Percentiles rank a stretch among this genome's conserved stretches.
phyloP scores from a whole-genome alignment of 345 rosid species.

The Isatis tinctoria region DNA sequence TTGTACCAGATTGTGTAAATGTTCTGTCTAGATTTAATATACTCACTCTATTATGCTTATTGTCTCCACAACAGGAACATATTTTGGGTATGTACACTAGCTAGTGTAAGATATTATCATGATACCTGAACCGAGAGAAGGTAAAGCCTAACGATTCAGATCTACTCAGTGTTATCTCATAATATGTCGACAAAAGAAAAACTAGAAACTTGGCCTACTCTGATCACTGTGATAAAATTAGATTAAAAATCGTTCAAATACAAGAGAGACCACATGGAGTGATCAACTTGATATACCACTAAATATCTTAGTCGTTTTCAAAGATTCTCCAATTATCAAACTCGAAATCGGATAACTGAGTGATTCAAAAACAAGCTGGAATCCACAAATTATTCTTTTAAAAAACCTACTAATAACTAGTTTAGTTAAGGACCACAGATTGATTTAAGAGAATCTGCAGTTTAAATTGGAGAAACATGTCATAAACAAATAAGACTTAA shows the following conservation, averaged over 20 bases:
- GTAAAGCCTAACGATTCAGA: not conserved
- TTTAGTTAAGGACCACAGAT: slow-evolving; percentile 12
- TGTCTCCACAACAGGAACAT: not conserved
- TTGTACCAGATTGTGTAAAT: not conserved
- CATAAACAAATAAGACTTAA: slow-evolving; percentile 1
- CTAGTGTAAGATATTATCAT: slow-evolving; percentile 1
- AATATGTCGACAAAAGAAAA: not conserved
- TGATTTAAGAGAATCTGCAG: slow-evolving; percentile 8
- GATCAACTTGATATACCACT: slow-evolving; percentile 8
- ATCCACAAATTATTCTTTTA: not conserved
- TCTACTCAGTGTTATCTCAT: not conserved
- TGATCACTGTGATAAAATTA: not conserved
- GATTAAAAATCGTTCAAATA: not conserved
- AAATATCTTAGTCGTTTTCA: slow-evolving; percentile 4
- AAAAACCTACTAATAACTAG: not conserved
- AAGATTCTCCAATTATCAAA: slow-evolving; percentile 11
- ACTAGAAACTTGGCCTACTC: not conserved
- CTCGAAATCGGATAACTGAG: not conserved
- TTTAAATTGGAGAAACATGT: slow-evolving; percentile 7
- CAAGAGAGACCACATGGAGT: not conserved
- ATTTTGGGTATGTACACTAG: not conserved
- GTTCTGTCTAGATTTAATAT: not conserved
- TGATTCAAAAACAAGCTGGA: slow-evolving; percentile 1
- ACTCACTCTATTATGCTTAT: not conserved
- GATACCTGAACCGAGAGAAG: not conserved